phyloP scores from a whole-genome alignment of 148 eudicot species.

The Diospyros lotus region DNA sequence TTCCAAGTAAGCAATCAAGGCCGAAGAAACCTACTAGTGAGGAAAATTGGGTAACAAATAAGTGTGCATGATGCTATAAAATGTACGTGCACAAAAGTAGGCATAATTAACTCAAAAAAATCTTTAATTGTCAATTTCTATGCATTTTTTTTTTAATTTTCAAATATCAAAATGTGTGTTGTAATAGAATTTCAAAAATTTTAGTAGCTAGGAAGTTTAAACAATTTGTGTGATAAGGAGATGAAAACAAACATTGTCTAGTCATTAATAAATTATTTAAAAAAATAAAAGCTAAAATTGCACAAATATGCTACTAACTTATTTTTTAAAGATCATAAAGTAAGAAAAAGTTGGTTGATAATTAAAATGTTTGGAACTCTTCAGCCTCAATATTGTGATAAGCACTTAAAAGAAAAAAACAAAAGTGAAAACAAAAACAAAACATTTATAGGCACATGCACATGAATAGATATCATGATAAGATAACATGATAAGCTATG shows the following conservation, averaged over 20 bases:
- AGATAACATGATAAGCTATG: not conserved
- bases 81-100: slow-evolving; percentile 12
- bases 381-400: too few relatives aligned
- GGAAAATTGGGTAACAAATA: slow-evolving; percentile 8
- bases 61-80: slow-evolving; percentile 13
- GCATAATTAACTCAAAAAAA: slow-evolving; percentile 1
- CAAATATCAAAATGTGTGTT: not conserved
- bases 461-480: not conserved
- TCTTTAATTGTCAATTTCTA: not conserved
- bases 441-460: too few relatives aligned
- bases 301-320: not conserved
- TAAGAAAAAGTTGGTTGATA: not conserved
- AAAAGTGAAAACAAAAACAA: not conserved
- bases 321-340: not conserved
- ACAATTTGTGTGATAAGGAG: not conserved
- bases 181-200: not conserved
- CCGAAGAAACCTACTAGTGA: slow-evolving; percentile 10
- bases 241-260: not conserved
- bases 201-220: not conserved
- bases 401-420: not conserved
- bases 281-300: not conserved
- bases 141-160: not conserved
- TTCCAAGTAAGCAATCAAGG: not conserved
- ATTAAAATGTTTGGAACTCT: not conserved
- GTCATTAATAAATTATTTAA: not conserved